Conservation (phyloP, 768 basidiomycete genomes). For the Neoboletus subvelutipes region DNA sequence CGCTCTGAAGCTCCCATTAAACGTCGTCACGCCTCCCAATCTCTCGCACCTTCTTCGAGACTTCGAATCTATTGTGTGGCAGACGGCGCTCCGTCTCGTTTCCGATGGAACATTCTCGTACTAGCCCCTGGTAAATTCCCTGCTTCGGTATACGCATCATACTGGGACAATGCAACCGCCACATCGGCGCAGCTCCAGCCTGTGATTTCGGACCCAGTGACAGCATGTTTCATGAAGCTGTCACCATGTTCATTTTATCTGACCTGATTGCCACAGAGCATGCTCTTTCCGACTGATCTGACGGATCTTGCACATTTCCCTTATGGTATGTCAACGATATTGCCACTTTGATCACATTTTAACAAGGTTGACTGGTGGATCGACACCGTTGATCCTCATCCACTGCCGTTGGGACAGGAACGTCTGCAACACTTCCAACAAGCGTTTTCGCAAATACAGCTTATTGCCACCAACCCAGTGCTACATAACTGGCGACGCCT, state of each 20-base stretch:
- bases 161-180: constrained; percentile 68
- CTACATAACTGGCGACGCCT: no score
- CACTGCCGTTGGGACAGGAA: no score
- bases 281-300: constrained; percentile 52
- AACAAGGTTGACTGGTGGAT: no score
- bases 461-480: no score
- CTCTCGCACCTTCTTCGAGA: neutral
- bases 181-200: constrained; percentile 67
- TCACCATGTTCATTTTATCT: no score
- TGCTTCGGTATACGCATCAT: constrained; percentile 55
- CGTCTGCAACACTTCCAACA: no score
- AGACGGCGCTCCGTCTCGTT: constrained; percentile 6
- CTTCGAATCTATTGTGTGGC: neutral
- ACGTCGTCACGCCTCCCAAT: neutral
- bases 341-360: neutral
- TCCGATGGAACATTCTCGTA: neutral
- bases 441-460: no score
- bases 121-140: constrained; percentile 58
- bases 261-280: constrained; percentile 48
- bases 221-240: constrained; percentile 37
- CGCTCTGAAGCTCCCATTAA: neutral
- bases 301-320: constrained; percentile 65
- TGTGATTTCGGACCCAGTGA: constrained; percentile 65
- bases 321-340: constrained; percentile 25
- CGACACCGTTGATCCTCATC: no score